phyloP scores from a whole-genome alignment of 768 basidiomycete genomes.

The Omphalotus guepiniiformis region DNA sequence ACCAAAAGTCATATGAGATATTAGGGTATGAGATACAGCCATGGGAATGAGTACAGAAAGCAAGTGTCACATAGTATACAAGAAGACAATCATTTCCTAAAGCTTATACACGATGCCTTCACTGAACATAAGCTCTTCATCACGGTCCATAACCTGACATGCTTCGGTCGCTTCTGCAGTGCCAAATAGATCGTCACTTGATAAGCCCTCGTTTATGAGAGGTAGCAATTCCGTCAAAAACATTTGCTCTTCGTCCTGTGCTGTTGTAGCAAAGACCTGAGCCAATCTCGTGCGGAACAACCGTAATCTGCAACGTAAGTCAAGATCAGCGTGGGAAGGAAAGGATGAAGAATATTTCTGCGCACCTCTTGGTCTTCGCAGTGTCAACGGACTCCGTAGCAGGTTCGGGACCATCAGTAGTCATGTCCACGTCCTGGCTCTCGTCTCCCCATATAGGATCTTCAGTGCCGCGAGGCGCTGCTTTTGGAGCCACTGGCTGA shows the following conservation, averaged over 20 bases:
- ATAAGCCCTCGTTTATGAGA: constrained; percentile 72
- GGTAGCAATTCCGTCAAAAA: constrained; percentile 67
- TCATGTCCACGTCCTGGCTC: constrained; percentile 64
- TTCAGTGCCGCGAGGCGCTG: constrained; percentile 32
- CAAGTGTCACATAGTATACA: background rate
- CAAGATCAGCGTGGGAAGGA: constrained; percentile 10
- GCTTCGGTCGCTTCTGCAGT: constrained; percentile 74
- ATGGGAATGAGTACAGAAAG: background rate
- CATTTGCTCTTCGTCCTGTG: constrained; percentile 76
- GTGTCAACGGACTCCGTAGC: background rate
- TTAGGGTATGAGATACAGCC: background rate
- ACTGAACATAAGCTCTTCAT: constrained; percentile 83
- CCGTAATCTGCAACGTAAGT: constrained; percentile 48
- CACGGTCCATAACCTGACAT: constrained; percentile 71
- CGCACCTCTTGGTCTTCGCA: constrained; percentile 1
- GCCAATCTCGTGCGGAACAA: constrained; percentile 81
- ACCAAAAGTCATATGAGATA: background rate
- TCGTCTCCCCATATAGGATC: constrained; percentile 67
- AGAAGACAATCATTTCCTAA: constrained; percentile 26
- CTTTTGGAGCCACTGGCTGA: constrained; percentile 23
- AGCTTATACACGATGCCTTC: constrained; percentile 86
- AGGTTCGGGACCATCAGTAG: constrained; percentile 31
- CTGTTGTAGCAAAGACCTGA: constrained; percentile 56
- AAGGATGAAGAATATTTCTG: constrained; percentile 4
- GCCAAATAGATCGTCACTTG: constrained; percentile 68